Evolutionary conservation across 345 rosid genomes (phyloP), one percentile per base, ranked within the genome.

Genomic region (Lepidium africanum): DNA sequence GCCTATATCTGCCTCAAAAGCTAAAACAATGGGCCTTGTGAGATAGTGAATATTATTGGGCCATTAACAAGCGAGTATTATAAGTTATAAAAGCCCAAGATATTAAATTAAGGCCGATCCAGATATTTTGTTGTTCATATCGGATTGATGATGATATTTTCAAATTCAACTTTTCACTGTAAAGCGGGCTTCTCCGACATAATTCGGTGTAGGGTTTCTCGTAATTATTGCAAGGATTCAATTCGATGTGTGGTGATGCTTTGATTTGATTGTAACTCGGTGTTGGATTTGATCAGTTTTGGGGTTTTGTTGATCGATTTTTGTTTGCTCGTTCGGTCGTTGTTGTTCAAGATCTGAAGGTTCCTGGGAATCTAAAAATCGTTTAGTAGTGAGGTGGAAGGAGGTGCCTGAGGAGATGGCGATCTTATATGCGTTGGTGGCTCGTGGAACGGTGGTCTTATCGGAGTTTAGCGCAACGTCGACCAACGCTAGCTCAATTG

Each of bases 341-440:
- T 48, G 47, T 58, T 19, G 9, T 30, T 25, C 41, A 43, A 59
- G 77, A 65, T 66, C 68, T 66, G 68, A 56, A 35, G 15, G 14
- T 48, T 42, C 36, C 57, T 71, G 52, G 41, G 40, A 57, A 41
- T 65, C 21, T 32, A 3, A 19, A n/a, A n/a, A 32, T 9, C 4
- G 15, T 19, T 6, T 30, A 30, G 52, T 8, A 30, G 54, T 13
- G 68, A 71, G 69, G 14, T 42, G 39, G 25, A 37, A 14, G 30
- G 13, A 59, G 51, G 19, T 40, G 40, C 3, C 3, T 3, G 50
- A 63, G 68, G 36, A 47, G 55, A 94, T 91, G 99, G 90, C 93
- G 83, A 89, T 94, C 17, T 79, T 90, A 1, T 91, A 78, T 78
- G 91, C 91, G 75, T 83, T 91, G 74, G 92, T 94, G 67, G 96